Percentiles rank a stretch among this genome's conserved stretches.
Conservation (phyloP, 805 yeast genomes). For the Debaryomyces hansenii region DNA sequence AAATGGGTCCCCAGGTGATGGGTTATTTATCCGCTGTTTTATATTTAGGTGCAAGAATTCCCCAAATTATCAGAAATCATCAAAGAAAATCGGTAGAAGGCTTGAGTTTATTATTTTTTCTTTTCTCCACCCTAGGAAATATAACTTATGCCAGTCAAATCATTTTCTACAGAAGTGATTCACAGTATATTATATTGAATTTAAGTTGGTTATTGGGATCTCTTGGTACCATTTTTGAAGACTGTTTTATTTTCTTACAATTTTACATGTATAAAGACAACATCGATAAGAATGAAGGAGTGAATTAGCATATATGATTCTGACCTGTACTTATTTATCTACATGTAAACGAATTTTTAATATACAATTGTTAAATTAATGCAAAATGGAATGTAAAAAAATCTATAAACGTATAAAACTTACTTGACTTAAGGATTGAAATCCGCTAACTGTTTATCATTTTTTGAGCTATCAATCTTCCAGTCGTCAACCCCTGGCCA, state of each 20-base stretch:
- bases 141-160: slow-evolving; percentile 75
- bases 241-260: slow-evolving; percentile 62
- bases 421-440: slow-evolving; percentile 30
- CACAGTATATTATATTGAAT: slow-evolving; percentile 58
- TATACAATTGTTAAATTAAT: neutral
- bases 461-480: slow-evolving; percentile 25
- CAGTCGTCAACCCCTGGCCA: slow-evolving; percentile 65
- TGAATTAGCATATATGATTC: neutral
- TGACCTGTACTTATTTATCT: neutral
- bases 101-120: slow-evolving; percentile 76
- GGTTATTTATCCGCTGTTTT: slow-evolving; percentile 71
- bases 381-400: neutral
- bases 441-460: slow-evolving; percentile 40
- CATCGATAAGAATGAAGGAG: slow-evolving; percentile 8
- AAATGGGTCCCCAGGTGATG: slow-evolving; percentile 60
- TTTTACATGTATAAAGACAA: slow-evolving; percentile 57
- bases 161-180: slow-evolving; percentile 61
- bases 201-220: slow-evolving; percentile 79
- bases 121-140: slow-evolving; percentile 74
- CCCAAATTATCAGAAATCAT: slow-evolving; percentile 84
- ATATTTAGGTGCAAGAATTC: slow-evolving; percentile 72
- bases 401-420: neutral
- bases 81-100: slow-evolving; percentile 80
- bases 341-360: neutral
- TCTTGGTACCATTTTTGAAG: slow-evolving; percentile 74